Conservation (phyloP, 495 filamentous ascomycete genomes). For the Ascodesmis nigricans region DNA sequence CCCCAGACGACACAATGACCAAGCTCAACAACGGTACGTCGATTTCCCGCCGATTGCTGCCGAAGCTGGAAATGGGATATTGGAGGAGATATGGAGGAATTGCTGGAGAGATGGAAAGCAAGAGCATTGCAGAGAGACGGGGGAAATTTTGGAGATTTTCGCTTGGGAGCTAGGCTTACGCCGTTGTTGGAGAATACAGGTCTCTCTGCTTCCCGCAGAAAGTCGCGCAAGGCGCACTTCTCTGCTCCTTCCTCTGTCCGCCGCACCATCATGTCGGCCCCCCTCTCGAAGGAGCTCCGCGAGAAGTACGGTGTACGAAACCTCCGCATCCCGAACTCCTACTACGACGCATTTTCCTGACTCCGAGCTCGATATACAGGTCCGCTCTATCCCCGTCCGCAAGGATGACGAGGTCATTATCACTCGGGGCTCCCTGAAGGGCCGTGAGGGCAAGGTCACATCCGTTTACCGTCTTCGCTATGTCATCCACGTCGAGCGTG, state of each 20-base stretch:
- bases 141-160: not conserved
- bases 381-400: slow-evolving; percentile 90
- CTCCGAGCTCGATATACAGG: slow-evolving; percentile 28
- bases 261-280: slow-evolving; percentile 81
- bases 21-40: slow-evolving; percentile 34
- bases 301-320: slow-evolving; percentile 77
- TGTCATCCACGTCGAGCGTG: slow-evolving; percentile 75
- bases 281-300: slow-evolving; percentile 81
- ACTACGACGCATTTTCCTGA: not conserved
- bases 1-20: slow-evolving; percentile 29
- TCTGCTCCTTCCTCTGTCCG: slow-evolving; percentile 72
- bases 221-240: slow-evolving; percentile 97
- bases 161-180: not conserved
- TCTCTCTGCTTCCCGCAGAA: slow-evolving; percentile 69
- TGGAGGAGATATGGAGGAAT: not conserved
- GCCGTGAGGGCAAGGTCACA: slow-evolving; percentile 84
- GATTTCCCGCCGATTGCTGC: slow-evolving; percentile 2
- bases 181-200: slow-evolving; percentile 23
- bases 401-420: slow-evolving; percentile 91
- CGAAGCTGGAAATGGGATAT: no score
- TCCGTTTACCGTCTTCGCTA: slow-evolving; percentile 97
- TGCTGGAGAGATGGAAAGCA: not conserved
- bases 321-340: not conserved
- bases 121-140: not conserved
- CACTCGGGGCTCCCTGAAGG: slow-evolving; percentile 75